phyloP scores from a whole-genome alignment of 2,329 filamentous ascomycete species.

The Ophiostoma himal-ulmi region DNA sequence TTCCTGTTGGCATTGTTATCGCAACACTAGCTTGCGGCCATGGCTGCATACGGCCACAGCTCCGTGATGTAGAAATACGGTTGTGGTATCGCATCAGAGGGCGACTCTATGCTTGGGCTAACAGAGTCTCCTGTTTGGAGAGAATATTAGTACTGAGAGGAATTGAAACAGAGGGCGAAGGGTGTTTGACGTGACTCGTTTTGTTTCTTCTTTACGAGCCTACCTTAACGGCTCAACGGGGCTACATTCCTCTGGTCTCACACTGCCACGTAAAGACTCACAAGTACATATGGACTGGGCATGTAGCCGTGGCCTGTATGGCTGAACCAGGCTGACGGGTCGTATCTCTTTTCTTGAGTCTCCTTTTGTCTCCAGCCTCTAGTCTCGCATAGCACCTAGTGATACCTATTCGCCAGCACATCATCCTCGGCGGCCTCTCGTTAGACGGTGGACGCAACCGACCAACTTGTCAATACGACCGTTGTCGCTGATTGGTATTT shows the following conservation, averaged over 20 bases:
- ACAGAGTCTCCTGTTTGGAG: too few relatives aligned
- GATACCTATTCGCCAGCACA: too few relatives aligned
- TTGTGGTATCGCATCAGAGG: too few relatives aligned
- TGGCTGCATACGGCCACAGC: constrained; percentile 1
- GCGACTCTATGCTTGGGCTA: too few relatives aligned
- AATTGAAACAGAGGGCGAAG: too few relatives aligned
- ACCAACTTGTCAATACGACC: neutral
- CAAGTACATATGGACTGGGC: neutral
- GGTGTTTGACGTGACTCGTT: too few relatives aligned
- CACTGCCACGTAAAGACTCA: too few relatives aligned
- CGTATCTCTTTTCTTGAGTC: constrained; percentile 1
- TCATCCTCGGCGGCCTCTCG: neutral
- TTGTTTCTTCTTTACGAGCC: too few relatives aligned
- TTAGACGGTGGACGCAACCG: neutral
- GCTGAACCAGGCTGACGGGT: neutral
- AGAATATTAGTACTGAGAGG: too few relatives aligned
- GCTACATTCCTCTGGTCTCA: neutral
- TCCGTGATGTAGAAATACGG: too few relatives aligned
- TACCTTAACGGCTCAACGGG: too few relatives aligned
- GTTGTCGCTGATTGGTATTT: neutral
- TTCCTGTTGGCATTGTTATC: too few relatives aligned
- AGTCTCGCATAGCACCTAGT: neutral
- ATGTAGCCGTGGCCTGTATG: neutral
- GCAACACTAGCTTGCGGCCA: neutral
- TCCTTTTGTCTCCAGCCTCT: neutral